Base-by-base conservation (phyloP, 2,329 filamentous ascomycete genomes). In the Tolypocladium nubicola region DNA sequence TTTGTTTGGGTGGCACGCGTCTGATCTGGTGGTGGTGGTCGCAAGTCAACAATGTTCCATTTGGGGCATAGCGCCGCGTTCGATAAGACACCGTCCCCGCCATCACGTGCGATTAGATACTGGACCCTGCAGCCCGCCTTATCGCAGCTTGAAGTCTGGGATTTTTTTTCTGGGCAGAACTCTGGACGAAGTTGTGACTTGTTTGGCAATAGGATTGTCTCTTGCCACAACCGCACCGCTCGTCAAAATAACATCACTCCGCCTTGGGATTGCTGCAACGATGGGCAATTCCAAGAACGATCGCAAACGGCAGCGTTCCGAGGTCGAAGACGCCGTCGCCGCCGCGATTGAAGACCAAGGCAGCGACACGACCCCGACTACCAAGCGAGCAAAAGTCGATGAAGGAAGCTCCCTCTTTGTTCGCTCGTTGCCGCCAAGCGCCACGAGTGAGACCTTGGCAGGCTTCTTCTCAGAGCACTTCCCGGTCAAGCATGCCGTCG, bases 401-500 rank as follows among this genome's bases (percentile, higher is more conserved):
- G 80, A 81, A 58, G 80, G 81, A 62, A 78, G 85, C 64, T 89
- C 93, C 52, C 84, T 99, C 63, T 99, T 99, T 75, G 87, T 99
- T 62, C 89, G 93, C 65, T 92, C 89, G 54, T 82, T 99, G 53
- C 89, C 92, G 23, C 75, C 86, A 26, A 82, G 80, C 30, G 86
- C 87, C 41, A 97, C 92, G 39, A 89, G 84, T 68, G 91, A 97
- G 67, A 81, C 81, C 56, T 79, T 99, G 61, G 89, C 91, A 59
- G 86, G 90, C 59, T 87, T 92, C 72, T 99, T 99, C 75, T 97
- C 94, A 8, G 85, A 97, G 70, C 88, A 91, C 59, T 97, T 90
- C 66, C 92, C 95, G 9, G 84, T 99, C 69, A 97, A 97, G 73
- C 93, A 97, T 73, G 93, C 94, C 55, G 89, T 88, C n/a, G 91